Base-by-base conservation (phyloP, 2,329 filamentous ascomycete species). In the Aspergillus brasiliensis region DNA sequence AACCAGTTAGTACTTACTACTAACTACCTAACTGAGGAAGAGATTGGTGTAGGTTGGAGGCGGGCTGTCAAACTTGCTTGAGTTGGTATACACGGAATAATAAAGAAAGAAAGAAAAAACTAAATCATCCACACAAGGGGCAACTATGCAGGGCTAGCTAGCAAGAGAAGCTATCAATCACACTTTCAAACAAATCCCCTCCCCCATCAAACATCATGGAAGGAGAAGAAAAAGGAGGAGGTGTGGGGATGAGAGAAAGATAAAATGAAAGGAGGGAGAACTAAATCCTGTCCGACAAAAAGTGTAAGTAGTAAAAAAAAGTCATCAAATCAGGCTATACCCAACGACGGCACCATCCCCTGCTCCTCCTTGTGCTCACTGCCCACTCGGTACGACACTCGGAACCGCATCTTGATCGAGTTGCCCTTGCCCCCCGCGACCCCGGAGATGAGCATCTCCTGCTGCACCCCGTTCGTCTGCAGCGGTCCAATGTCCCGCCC, bases 401-500 rank as follows among this genome's bases (percentile, higher is more conserved):
- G 91, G 91, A 93, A 99, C 63, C 95, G 83, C 78, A 99, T 86
- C 79, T 96, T 96, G 62, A 96, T 88, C n/a, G 82, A 84, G 58
- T 86, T 87, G 1, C 95, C 95, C 71, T 89, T 91, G 46, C 86
- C 82, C 63, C 79, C 80, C 68, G 92, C 87, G 1, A 92, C 88
- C 1, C 92, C 88, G 67, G 91, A 87, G 25, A 98, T 81, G 49
- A 88, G 82, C 63, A 97, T 92, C 17, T 87, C 84, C 77, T 98
- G 95, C 37, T 87, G 90, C 55, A 99, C 88, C 27, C 92, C 93
- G 69, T 85, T 85, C 73, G 88, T 86, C 71, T 91, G 89, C 11
- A 82, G 77, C 0, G 94, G 90, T 17, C 84, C 80, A 51, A 99
- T 84, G 25, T 84, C 83, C 59, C 92, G 88, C 23, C 92, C 91